A percentile compares a stretch with the other conserved stretches of the same genome.
These are phyloP conservation scores for Dactylellina haptotyla DNA, from an alignment of 2,329 filamentous ascomycete species.

Conservation along the genomic window DNA sequence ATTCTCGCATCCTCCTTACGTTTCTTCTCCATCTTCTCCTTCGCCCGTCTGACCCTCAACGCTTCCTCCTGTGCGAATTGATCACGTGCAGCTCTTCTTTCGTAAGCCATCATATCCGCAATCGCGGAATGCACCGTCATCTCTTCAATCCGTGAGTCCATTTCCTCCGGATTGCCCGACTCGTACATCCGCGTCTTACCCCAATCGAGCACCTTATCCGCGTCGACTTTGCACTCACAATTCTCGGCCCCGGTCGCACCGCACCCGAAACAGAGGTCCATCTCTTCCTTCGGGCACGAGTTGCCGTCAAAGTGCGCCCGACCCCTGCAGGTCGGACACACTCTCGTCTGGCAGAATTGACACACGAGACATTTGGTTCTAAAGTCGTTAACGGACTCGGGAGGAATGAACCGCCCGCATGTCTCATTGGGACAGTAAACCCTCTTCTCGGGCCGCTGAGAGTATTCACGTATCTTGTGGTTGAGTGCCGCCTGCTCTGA, in stretches of 20 bases:
- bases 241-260: conserved; percentile 14
- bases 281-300: conserved; percentile 39
- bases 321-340: conserved; percentile 32
- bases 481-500: conserved; percentile 44
- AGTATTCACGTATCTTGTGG: conserved; percentile 51
- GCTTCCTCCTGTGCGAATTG: conserved; percentile 41
- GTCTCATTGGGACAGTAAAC: conserved; percentile 37
- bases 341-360: conserved; percentile 47
- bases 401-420: conserved; percentile 40
- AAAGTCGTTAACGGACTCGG: conserved; percentile 47
- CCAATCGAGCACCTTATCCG: conserved; percentile 43
- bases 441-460: conserved; percentile 33
- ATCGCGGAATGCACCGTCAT: conserved; percentile 42
- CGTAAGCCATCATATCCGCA: conserved; percentile 38
- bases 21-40: conserved; percentile 51
- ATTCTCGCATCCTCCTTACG: conserved; percentile 48
- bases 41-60: conserved; percentile 17
- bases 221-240: conserved; percentile 34
- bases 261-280: conserved; percentile 35
- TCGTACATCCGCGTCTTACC: conserved; percentile 49
- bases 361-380: conserved; percentile 49
- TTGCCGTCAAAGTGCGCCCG: conserved; percentile 33
- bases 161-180: conserved; percentile 14
- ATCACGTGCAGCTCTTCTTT: conserved; percentile 24
- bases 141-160: conserved; percentile 30